Evolutionary conservation across 148 eudicot genomes (phyloP).

Genomic region (Cornus kousa): DNA sequence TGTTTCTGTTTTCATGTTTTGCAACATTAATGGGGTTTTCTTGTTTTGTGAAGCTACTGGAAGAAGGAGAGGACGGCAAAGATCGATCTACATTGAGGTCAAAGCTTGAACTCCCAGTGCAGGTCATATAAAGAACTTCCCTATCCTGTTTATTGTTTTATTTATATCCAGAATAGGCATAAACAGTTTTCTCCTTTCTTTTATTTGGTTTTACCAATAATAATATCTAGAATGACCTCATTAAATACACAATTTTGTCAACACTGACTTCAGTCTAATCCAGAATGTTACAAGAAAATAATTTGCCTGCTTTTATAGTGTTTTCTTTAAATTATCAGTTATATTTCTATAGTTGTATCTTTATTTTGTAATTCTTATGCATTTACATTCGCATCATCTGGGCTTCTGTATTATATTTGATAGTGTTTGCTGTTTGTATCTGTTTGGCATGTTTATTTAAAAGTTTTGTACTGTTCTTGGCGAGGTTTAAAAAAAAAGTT

Average conservation of each 20-base stretch:
- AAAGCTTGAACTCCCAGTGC: constrained; percentile 95
- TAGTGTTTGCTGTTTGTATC: too few species aligned
- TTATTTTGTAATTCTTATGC: too few species aligned
- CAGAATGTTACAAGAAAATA: not conserved
- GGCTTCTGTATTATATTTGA: too few species aligned
- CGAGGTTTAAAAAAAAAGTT: too few species aligned
- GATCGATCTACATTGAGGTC: constrained; percentile 75
- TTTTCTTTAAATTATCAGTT: not conserved
- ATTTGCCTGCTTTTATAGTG: not conserved
- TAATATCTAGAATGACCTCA: too few species aligned
- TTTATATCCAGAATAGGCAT: not conserved
- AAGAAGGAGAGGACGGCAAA: constrained; percentile 92
- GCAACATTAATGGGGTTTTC: not conserved
- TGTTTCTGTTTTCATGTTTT: not conserved
- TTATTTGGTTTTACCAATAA: too few species aligned
- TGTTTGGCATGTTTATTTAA: too few species aligned
- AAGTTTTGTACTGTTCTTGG: too few species aligned
- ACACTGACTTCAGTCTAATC: not conserved
- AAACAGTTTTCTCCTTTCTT: too few species aligned
- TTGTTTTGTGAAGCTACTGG: constrained; percentile 55
- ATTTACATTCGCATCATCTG: too few species aligned
- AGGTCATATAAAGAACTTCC: constrained; percentile 41
- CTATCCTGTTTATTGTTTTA: not conserved
- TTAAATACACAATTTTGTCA: too few species aligned
- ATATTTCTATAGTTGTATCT: not conserved